These are phyloP conservation scores for Amanita polypyramis DNA, from an alignment of 768 basidiomycete species.

Conservation along the genomic window DNA sequence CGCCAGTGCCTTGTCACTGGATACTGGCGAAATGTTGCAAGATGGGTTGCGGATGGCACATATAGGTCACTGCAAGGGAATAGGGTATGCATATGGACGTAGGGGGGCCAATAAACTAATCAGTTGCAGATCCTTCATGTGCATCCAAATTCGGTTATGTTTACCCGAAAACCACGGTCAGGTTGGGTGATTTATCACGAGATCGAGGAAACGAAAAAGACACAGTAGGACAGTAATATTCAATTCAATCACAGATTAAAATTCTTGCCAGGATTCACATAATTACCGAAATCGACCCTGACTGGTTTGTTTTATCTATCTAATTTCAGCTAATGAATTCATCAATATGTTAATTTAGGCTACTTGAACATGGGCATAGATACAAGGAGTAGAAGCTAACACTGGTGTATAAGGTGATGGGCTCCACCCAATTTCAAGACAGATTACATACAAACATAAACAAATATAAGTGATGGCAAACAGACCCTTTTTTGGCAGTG, in stretches of 20 bases:
- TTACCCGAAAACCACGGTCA: slow-evolving; percentile 82
- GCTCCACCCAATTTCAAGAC: no score
- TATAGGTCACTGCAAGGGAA: slow-evolving; percentile 84
- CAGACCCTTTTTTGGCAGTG: no score
- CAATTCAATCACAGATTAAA: slow-evolving; percentile 10
- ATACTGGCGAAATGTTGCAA: slow-evolving; percentile 90
- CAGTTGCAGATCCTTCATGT: slow-evolving; percentile 65
- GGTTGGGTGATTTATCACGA: slow-evolving; percentile 96
- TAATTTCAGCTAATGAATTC: not conserved
- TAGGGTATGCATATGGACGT: slow-evolving; percentile 38
- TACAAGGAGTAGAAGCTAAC: no score
- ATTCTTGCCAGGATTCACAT: slow-evolving; percentile 63
- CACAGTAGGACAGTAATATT: slow-evolving; percentile 46
- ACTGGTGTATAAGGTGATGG: no score
- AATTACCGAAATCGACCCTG: slow-evolving; percentile 88
- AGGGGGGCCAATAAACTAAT: slow-evolving; percentile 7
- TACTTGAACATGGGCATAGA: slow-evolving; percentile 21
- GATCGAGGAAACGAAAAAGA: slow-evolving; percentile 93
- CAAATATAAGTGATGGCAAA: no score
- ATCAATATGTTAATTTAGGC: slow-evolving; percentile 13
- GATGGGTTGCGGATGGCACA: slow-evolving; percentile 88
- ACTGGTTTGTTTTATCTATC: slow-evolving; percentile 47
- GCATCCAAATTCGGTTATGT: slow-evolving; percentile 90
- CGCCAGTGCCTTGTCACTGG: slow-evolving; percentile 87
- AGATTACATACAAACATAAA: no score